phyloP scores from a whole-genome alignment of 371 early-diverging fungal genomes.

The Haplosporangium sp. region DNA sequence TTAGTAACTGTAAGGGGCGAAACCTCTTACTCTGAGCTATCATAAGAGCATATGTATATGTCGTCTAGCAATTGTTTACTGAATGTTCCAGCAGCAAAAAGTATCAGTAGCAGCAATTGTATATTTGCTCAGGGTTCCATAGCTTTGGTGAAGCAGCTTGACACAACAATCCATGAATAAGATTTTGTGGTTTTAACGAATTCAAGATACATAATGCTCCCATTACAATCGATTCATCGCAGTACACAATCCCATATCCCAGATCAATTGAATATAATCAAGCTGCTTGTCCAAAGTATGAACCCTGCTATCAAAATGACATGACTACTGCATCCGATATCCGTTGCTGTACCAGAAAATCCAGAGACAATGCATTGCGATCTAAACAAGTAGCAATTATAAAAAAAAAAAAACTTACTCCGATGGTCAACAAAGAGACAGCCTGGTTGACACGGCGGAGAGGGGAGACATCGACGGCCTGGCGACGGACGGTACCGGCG shows the following conservation, averaged over 20 bases:
- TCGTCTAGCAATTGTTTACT: neutral
- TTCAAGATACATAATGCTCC: neutral
- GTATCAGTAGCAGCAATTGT: neutral
- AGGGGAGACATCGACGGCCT: conserved; percentile 99
- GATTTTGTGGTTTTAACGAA: neutral
- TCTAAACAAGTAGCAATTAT: neutral
- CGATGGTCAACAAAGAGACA: conserved; percentile 96
- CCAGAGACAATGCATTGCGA: neutral
- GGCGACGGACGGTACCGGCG: conserved; percentile 99
- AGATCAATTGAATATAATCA: neutral
- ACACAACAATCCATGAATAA: neutral
- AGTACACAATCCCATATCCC: neutral
- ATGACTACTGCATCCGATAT: neutral
- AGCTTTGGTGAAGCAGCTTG: no score
- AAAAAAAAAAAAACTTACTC: conserved; percentile 68
- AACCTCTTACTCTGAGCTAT: conserved; percentile 57
- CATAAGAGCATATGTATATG: neutral
- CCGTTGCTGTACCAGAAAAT: neutral
- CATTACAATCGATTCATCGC: neutral
- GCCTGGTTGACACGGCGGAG: conserved; percentile 99
- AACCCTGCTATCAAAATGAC: neutral
- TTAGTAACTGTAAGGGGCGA: conserved; percentile 59
- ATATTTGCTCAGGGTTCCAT: neutral
- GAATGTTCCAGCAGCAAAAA: neutral
- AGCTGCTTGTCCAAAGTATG: neutral